These are phyloP conservation scores for Corymbia citriodora DNA, from an alignment of 441 rosid species.

Conservation along the genomic window DNA sequence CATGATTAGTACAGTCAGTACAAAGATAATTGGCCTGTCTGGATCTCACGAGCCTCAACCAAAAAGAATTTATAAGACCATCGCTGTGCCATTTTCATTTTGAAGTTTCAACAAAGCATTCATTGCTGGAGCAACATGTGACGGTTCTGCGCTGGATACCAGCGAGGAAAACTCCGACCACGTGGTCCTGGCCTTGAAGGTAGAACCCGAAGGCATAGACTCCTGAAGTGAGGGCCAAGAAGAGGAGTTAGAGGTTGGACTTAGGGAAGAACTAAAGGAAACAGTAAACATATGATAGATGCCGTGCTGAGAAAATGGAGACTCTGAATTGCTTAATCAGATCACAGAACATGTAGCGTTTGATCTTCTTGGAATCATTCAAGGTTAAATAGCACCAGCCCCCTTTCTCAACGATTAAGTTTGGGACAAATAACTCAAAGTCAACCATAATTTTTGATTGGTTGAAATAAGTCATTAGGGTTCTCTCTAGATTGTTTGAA, in stretches of 20 bases:
- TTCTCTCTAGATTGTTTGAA: neutral
- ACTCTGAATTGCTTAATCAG: neutral
- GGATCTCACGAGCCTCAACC: neutral
- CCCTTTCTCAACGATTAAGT: neutral
- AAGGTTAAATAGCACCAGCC: neutral
- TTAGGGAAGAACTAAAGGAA: conserved; percentile 4
- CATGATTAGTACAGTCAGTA: neutral
- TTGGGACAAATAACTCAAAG: neutral
- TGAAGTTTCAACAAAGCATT: no score
- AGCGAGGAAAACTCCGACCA: conserved; percentile 20
- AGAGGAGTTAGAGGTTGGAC: conserved; percentile 10
- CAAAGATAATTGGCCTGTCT: neutral
- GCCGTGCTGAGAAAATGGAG: neutral
- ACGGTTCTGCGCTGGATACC: conserved; percentile 4
- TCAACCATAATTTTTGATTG: neutral
- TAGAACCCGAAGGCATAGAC: conserved; percentile 33
- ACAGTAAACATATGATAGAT: neutral
- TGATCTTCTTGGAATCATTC: neutral
- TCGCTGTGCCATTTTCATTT: no score
- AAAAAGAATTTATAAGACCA: neutral
- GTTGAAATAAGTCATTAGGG: neutral
- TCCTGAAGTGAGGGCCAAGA: conserved; percentile 30
- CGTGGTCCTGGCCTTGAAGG: conserved; percentile 2
- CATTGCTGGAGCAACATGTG: neutral
- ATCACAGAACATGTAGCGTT: conserved; percentile 13